A percentile compares a stretch with the other conserved stretches of the same genome.
Conservation (phyloP, 495 filamentous ascomycete species). For the Bathelium albidoporum region DNA sequence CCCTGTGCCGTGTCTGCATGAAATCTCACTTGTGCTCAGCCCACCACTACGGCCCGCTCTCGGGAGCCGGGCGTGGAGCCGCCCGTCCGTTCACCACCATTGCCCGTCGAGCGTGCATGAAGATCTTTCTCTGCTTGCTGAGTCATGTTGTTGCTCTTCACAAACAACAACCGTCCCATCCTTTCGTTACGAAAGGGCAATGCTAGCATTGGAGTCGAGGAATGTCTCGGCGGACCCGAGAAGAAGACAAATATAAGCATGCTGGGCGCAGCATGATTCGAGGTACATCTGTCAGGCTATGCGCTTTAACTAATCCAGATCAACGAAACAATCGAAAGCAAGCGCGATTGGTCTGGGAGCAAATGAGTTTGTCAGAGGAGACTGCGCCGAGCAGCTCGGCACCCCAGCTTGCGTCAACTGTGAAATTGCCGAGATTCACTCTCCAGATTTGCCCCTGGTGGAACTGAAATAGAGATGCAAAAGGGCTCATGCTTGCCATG, state of each 20-base stretch:
- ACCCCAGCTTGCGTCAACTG: not conserved
- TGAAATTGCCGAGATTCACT: not conserved
- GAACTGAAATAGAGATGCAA: not conserved
- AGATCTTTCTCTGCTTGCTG: not conserved
- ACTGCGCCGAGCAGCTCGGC: not conserved
- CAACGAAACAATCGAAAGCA: not conserved
- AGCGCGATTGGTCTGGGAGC: not conserved
- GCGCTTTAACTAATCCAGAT: not conserved
- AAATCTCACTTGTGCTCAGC: conserved; percentile 1
- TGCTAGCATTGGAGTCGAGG: no score
- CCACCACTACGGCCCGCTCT: not conserved
- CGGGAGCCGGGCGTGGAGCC: conserved; percentile 1
- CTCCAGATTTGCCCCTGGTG: not conserved
- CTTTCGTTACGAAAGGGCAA: no score
- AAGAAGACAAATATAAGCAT: not conserved
- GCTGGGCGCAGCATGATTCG: not conserved
- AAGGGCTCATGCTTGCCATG: not conserved
- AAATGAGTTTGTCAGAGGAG: not conserved
- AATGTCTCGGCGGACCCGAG: not conserved
- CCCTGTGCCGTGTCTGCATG: conserved; percentile 4
- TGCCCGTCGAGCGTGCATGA: no score
- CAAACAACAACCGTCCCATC: no score
- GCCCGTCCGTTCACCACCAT: not conserved
- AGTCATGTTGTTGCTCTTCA: not conserved
- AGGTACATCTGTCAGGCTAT: not conserved